These are phyloP conservation scores for Termitomyces sp. DNA, from an alignment of 768 basidiomycete species.

Conservation along the genomic window DNA sequence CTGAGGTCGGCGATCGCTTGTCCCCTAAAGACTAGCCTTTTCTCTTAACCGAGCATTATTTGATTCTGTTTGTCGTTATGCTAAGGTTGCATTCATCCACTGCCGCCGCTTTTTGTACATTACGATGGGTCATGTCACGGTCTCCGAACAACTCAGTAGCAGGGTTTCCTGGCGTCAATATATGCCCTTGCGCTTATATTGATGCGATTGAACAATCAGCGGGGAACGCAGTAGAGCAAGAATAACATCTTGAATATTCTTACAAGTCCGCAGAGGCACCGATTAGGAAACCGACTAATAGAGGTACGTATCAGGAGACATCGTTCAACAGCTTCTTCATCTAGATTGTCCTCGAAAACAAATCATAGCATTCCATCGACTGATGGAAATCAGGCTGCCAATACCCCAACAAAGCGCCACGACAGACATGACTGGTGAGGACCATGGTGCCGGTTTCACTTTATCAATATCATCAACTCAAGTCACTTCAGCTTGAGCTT, in stretches of 20 bases:
- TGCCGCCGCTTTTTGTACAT: background rate
- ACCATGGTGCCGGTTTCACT: background rate
- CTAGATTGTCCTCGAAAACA: background rate
- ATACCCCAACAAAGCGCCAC: background rate
- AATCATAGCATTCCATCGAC: background rate
- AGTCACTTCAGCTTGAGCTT: background rate
- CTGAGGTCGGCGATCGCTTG: constrained; percentile 1
- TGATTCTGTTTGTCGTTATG: background rate
- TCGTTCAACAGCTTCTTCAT: background rate
- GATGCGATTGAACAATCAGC: background rate
- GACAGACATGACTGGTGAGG: background rate
- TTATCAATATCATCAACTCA: background rate
- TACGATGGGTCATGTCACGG: background rate
- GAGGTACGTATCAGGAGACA: background rate
- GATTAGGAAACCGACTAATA: background rate
- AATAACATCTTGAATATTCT: background rate
- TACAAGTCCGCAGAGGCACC: background rate
- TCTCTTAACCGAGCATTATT: background rate
- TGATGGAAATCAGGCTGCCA: background rate
- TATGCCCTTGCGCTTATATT: background rate
- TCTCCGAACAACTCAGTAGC: background rate
- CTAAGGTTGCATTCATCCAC: background rate
- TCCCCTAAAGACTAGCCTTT: background rate
- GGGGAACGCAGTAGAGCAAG: background rate
- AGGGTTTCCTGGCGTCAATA: background rate